Conservation (phyloP, 495 filamentous ascomycete species). For the Daldinia vernicosa region DNA sequence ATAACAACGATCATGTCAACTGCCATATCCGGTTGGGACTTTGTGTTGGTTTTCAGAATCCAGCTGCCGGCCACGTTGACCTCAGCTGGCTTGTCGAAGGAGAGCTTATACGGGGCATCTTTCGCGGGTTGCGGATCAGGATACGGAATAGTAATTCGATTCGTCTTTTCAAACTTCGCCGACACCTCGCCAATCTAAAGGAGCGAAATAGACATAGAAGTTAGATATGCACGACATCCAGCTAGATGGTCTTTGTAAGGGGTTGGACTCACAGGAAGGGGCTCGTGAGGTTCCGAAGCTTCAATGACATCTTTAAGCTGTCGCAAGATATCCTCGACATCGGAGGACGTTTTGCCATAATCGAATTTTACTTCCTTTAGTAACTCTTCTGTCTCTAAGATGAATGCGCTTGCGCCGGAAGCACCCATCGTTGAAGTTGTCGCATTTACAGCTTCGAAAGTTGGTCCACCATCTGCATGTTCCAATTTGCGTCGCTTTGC, state of each 20-base stretch:
- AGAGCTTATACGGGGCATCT: slow-evolving; percentile 80
- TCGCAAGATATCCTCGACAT: slow-evolving; percentile 74
- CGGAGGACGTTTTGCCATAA: slow-evolving; percentile 70
- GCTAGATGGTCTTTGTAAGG: background rate
- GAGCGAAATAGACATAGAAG: background rate
- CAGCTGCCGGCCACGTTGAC: slow-evolving; percentile 93
- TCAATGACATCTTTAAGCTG: slow-evolving; percentile 81
- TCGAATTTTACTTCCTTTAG: slow-evolving; percentile 72
- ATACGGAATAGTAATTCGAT: slow-evolving; percentile 78
- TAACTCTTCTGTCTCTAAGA: slow-evolving; percentile 87
- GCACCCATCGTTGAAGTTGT: slow-evolving; percentile 45
- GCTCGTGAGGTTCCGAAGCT: slow-evolving; percentile 61
- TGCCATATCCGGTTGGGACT: slow-evolving; percentile 61
- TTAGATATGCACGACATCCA: slow-evolving; percentile 15
- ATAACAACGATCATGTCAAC: slow-evolving; percentile 89
- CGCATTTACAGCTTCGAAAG: slow-evolving; percentile 43
- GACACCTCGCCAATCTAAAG: slow-evolving; percentile 71
- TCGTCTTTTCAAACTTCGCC: slow-evolving; percentile 68
- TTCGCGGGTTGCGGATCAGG: slow-evolving; percentile 76
- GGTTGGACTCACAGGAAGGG: slow-evolving; percentile 60
- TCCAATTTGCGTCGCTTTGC: slow-evolving; percentile 62
- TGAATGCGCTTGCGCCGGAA: slow-evolving; percentile 71
- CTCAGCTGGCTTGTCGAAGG: slow-evolving; percentile 76
- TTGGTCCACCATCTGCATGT: slow-evolving; percentile 43
- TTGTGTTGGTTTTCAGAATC: slow-evolving; percentile 75